These are phyloP conservation scores for Mycena metata DNA, from an alignment of 768 basidiomycete genomes.

Conservation along the genomic window DNA sequence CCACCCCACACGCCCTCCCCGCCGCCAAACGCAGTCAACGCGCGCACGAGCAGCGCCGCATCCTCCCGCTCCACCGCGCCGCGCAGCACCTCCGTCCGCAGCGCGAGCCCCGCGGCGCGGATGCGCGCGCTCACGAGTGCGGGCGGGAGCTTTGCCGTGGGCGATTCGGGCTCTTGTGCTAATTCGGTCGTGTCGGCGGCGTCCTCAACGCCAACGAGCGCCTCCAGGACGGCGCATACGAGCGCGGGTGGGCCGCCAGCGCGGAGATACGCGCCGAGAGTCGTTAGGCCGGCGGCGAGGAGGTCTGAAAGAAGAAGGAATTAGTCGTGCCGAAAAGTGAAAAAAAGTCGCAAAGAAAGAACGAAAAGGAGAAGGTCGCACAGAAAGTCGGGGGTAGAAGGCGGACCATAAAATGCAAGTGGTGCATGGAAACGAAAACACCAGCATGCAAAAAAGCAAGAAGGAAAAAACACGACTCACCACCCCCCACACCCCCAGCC, in stretches of 20 bases:
- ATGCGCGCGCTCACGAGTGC: constrained; percentile 20
- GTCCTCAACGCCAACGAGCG: constrained; percentile 57
- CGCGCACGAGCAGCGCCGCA: constrained; percentile 50
- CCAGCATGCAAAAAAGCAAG: not conserved
- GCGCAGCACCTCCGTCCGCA: constrained; percentile 53
- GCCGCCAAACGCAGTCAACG: constrained; percentile 66
- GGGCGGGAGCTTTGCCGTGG: not conserved
- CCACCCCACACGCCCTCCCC: constrained; percentile 42
- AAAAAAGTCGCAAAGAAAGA: no score
- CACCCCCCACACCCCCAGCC: constrained; percentile 51
- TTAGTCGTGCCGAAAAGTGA: no score
- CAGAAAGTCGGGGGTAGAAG: no score
- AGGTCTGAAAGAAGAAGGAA: constrained; percentile 50
- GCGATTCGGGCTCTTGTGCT: not conserved
- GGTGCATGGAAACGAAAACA: no score
- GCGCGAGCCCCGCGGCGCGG: constrained; percentile 37
- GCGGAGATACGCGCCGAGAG: constrained; percentile 51
- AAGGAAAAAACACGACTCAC: constrained; percentile 16
- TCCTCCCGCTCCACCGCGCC: constrained; percentile 46
- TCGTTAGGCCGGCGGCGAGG: constrained; percentile 64
- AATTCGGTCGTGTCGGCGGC: constrained; percentile 42
- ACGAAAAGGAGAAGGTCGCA: no score
- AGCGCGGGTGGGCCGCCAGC: constrained; percentile 45
- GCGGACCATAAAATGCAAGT: no score
- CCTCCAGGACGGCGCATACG: constrained; percentile 61